Percentiles rank a stretch among this genome's conserved stretches.
Evolutionary conservation across 352 stramenopile genomes (phyloP).

Genomic region (Phytophthora aleatoria): DNA sequence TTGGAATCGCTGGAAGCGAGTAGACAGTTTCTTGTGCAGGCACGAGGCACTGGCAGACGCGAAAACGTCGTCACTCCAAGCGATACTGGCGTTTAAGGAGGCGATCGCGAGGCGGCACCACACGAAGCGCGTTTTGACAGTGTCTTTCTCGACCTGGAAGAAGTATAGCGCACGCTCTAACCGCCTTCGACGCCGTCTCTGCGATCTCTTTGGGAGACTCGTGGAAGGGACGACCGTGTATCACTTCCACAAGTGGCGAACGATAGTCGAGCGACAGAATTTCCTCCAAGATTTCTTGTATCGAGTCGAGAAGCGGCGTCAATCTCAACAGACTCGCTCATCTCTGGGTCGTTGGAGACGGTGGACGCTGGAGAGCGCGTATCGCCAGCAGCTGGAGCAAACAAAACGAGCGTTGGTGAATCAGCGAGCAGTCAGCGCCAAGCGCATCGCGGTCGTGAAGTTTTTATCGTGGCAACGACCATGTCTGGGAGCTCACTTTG

Average conservation of each 20-base stretch:
- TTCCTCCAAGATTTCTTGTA: not conserved
- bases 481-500: constrained; percentile 34
- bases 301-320: constrained; percentile 8
- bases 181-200: constrained; percentile 6
- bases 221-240: constrained; percentile 8
- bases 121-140: not conserved
- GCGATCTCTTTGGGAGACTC: constrained; percentile 1
- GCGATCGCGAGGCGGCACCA: constrained; percentile 15
- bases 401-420: constrained; percentile 4
- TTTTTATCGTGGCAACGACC: constrained; percentile 34
- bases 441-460: constrained; percentile 28
- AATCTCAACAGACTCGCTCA: constrained; percentile 8
- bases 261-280: constrained; percentile 4
- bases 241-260: constrained; percentile 27
- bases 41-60: constrained; percentile 4
- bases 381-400: constrained; percentile 18
- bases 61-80: constrained; percentile 5
- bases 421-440: constrained; percentile 20
- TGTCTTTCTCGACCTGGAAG: constrained; percentile 14
- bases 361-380: constrained; percentile 8
- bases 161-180: not conserved
- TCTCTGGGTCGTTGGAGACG: constrained; percentile 19
- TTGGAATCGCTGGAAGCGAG: constrained; percentile 29
- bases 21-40: constrained; percentile 5
- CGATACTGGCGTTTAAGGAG: constrained; percentile 20